Conservation (phyloP, 1,284 basidiomycete genomes). For the Porodaedalea pini region DNA sequence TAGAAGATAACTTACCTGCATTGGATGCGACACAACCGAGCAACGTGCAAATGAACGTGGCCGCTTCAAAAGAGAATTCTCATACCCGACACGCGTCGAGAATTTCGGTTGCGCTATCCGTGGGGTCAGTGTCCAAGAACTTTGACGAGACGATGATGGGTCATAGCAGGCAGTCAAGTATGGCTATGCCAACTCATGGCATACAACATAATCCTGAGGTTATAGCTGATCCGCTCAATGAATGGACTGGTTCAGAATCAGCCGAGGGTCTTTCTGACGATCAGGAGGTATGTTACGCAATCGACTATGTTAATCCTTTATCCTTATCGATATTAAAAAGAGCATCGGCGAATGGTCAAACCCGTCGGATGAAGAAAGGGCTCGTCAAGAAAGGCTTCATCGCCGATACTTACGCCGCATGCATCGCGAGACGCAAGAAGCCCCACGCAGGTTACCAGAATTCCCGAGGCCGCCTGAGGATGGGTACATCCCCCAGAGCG, state of each 20-base stretch:
- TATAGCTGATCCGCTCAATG: constrained; percentile 48
- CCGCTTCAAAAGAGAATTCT: constrained; percentile 12
- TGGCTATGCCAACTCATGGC: constrained; percentile 24
- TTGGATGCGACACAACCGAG: neutral
- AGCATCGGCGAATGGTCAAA: constrained; percentile 87
- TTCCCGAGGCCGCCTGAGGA: constrained; percentile 71
- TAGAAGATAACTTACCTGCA: neutral
- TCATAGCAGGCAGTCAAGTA: constrained; percentile 11
- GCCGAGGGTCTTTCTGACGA: constrained; percentile 47
- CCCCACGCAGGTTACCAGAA: constrained; percentile 66
- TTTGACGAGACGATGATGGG: constrained; percentile 10
- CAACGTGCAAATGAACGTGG: constrained; percentile 6
- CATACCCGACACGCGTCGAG: constrained; percentile 23
- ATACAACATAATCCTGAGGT: constrained; percentile 25
- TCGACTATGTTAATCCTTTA: neutral
- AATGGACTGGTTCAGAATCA: constrained; percentile 77
- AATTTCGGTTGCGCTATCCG: constrained; percentile 22
- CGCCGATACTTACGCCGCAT: constrained; percentile 52
- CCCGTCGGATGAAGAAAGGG: constrained; percentile 80
- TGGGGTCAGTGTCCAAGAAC: constrained; percentile 15
- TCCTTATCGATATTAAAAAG: constrained; percentile 32
- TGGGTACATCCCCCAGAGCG: constrained; percentile 33
- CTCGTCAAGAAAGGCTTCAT: constrained; percentile 59
- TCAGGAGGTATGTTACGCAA: constrained; percentile 49
- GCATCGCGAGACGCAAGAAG: constrained; percentile 42